Base-by-base conservation (phyloP, 176 grass and related monocot species). In the Saccharum officinarum region DNA sequence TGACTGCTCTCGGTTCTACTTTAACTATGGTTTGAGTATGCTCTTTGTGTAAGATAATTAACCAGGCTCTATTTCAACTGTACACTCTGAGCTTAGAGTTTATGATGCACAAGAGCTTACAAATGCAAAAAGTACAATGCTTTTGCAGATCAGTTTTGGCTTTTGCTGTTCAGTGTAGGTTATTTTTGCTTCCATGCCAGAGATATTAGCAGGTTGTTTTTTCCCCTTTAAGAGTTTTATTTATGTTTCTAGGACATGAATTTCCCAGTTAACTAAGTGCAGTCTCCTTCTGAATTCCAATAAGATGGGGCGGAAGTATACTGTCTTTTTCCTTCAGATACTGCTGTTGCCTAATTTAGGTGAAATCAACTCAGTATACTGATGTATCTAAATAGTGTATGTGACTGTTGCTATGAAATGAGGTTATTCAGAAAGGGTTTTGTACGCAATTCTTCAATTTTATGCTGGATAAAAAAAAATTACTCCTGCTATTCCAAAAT, bases 121-220 rank as follows among this genome's bases (percentile, higher is more conserved):
- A 78, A 78, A 52, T 78, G 17, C n/a, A n/a, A 17, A 8, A 69
- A 60, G 4, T 14, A 69, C 17, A 10, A 3, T 5, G 4, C 23
- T 44, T 77, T 64, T 50, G 34, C 45, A 55, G 11, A 71, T 71
- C 42, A 49, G 12, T 83, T 73, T 34, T 77, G 41, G 41, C 47
- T 79, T 80, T 72, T 41, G 7, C 10, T 82, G 20, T 17, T 83
- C 57, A 67, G 5, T 57, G n/a, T 60, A 71, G 50, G 8, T 23
- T 33, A 1, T 73, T 77, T 69, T 41, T 50, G 13, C 25, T 73
- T 14, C 6, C 14, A 4, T 68, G 4, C 71, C 74, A 39, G 6
- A 61, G 20, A 30, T 23, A 71, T 10, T 83, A 36, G 7, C 30
- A 65, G n/a, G 8, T 37, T 71, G 1, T 33, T 65, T 25, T 25